A percentile compares a stretch with the other conserved stretches of the same genome.
Evolutionary conservation across 192 early-diverging fungal genomes (phyloP).

Genomic region (Podila minutissima): DNA sequence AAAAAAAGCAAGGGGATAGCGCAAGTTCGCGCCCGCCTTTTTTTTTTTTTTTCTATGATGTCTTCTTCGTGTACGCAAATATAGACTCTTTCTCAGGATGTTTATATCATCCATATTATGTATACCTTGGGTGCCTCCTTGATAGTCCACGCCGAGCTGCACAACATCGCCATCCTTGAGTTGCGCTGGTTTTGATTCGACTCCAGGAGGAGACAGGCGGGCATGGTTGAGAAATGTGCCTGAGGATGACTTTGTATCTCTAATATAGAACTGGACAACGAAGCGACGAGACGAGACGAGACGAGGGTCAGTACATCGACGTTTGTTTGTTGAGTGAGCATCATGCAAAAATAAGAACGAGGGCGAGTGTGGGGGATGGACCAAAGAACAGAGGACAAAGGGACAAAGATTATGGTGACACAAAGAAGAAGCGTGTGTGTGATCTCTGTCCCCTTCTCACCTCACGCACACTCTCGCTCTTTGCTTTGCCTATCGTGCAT

Average conservation of each 20-base stretch:
- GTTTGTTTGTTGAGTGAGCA: no score
- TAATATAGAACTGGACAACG: slow-evolving; percentile 80
- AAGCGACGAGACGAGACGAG: not conserved
- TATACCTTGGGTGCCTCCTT: slow-evolving; percentile 84
- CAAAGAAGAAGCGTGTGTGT: no score
- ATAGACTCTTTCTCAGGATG: not conserved
- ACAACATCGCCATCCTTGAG: slow-evolving; percentile 93
- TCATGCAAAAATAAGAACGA: no score
- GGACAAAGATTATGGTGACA: no score
- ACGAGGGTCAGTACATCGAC: not conserved
- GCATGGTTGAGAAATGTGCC: slow-evolving; percentile 98
- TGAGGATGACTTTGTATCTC: slow-evolving; percentile 96
- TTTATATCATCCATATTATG: not conserved
- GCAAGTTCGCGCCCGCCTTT: not conserved
- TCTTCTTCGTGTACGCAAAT: not conserved
- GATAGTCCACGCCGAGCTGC: slow-evolving; percentile 97
- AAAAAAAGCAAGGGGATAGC: not conserved
- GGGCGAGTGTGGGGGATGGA: no score
- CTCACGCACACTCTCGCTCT: no score
- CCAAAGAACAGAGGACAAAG: no score
- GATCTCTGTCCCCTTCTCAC: no score
- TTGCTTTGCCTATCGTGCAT: no score
- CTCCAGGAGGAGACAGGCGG: slow-evolving; percentile 86
- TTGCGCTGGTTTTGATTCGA: slow-evolving; percentile 83
- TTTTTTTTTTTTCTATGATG: no score